Evolutionary conservation across 768 basidiomycete genomes (phyloP), one percentile per base, ranked within the genome.

Genomic region (Boletus rubescentipes): DNA sequence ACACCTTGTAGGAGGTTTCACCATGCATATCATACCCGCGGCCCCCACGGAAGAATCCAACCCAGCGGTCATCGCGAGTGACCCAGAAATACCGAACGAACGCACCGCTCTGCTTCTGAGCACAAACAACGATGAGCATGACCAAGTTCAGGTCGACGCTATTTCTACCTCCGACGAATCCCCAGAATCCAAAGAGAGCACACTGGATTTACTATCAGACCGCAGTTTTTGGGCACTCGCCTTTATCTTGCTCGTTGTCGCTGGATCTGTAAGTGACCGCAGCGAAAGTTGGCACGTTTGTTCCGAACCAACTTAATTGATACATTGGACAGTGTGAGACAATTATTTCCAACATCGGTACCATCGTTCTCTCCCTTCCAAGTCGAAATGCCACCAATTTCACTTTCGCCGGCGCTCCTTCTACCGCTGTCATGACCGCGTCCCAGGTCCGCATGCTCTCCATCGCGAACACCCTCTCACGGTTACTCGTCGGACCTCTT

Each of bases 331-430:
- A 89, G 87, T 81, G 79, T 42, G 89, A 91, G 67, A 91, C 90
- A 89, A 77, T 93, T 20, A 84, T 92, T 18, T 86, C 89, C 18
- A 93, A 91, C 62, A 84, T 93, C 43, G 90, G 89, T 35, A 83
- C 86, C 1, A 87, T 92, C 46, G 79, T 86, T 14, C 70, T 86
- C 5, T 84, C 90, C 14, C 77, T 91, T 34, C 81, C 83, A 9
- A 63, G 70, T 15, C 47, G 67, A 18, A 29, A 36, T 21, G 40
- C 64, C 8, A 35, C 49, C 18, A 49, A 58, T 32, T 29, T 34
- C 30, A 3, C 59, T 36, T 34, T 50, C 46, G 20, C 44, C 23
- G 54, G 58, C 39, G 55, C 57, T 23, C 53, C 68, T 18, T 64
- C 70, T 15, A 59, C 55, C 3, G 72, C 16, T 69, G 75, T 66